These are phyloP conservation scores for Ananas comosus DNA, from an alignment of 176 grass and related monocot species.

Conservation along the genomic window DNA sequence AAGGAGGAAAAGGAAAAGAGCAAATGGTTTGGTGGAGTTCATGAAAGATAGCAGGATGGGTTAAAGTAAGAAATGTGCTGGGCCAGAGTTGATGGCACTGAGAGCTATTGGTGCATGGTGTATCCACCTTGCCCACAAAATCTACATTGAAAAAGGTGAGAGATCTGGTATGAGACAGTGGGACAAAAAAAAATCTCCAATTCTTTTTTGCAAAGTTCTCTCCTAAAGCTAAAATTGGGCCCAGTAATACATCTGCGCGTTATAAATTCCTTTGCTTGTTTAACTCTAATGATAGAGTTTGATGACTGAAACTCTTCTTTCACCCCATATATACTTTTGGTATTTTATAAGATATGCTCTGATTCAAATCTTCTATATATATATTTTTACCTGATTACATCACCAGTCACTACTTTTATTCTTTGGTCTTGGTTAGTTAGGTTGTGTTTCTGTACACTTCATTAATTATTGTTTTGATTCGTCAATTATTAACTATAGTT, in stretches of 20 bases:
- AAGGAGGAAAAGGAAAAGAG: not conserved
- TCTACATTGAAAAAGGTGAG: not conserved
- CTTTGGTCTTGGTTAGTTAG: not conserved
- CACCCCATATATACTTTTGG: constrained; percentile 21
- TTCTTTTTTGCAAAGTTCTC: not conserved
- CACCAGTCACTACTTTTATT: constrained; percentile 4
- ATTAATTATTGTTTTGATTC: not conserved
- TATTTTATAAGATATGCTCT: constrained; percentile 14
- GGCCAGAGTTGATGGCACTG: not conserved
- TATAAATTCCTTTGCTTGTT: constrained; percentile 7
- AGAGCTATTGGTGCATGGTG: not conserved
- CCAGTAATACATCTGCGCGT: not conserved
- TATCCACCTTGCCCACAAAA: not conserved
- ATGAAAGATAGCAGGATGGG: not conserved
- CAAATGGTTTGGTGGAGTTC: not conserved
- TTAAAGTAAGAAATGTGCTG: not conserved
- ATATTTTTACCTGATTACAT: constrained; percentile 1
- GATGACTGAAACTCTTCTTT: not conserved
- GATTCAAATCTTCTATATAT: constrained; percentile 1
- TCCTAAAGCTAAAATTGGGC: not conserved
- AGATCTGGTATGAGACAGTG: not conserved
- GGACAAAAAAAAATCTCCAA: not conserved
- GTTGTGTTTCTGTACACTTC: not conserved
- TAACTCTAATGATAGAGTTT: constrained; percentile 9
- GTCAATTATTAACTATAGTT: not conserved